Evolutionary conservation across 441 rosid genomes (phyloP), one percentile per base, ranked within the genome.

Genomic region (Populus hybrid): DNA sequence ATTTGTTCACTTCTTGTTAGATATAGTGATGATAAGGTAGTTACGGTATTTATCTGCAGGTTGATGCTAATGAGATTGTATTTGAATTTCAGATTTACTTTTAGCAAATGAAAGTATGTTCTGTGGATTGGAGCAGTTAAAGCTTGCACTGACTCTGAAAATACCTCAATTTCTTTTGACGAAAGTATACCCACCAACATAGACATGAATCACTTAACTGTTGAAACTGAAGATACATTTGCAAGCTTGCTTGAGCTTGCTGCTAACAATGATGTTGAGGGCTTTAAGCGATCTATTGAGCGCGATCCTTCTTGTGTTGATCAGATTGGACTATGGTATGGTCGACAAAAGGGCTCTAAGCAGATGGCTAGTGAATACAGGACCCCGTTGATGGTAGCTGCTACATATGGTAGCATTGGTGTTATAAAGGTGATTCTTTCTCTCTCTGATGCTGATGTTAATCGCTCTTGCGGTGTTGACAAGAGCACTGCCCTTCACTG

Each of bases 231-330:
- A 36, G 79, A 91, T 87, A 46, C 84, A 83, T 20, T 81, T 57
- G 73, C 89, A 4, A 82, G 84, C 81, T 81, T 93, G 72, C 96
- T 93, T 69, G 97, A 93, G 77, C 83, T 89, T 28, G 93, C 94
- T 11, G 92, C 97, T 70, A 88, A 87, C 61, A 87, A 93, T 83
- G 70, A 93, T 61, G 84, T 85, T 28, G 86, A 75, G 32, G 89
- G 86, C 2, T 87, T 89, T 66, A 84, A 84, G 80, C 50, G 24
- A 30, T 83, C 83, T 38, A 69, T 76, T 24, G 77, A 79, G 68
- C 70, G 77, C 64, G 77, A 79, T 14, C 85, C 80, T 28, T 69
- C 85, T 35, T 71, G 80, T 69, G 71, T 89, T 66, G 78, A 82
- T 69, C 85, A 82, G 73, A 75, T 79, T 76, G 89, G 91, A 70